Conservation (phyloP, 352 stramenopile genomes). For the Globisporangium perplexum region DNA sequence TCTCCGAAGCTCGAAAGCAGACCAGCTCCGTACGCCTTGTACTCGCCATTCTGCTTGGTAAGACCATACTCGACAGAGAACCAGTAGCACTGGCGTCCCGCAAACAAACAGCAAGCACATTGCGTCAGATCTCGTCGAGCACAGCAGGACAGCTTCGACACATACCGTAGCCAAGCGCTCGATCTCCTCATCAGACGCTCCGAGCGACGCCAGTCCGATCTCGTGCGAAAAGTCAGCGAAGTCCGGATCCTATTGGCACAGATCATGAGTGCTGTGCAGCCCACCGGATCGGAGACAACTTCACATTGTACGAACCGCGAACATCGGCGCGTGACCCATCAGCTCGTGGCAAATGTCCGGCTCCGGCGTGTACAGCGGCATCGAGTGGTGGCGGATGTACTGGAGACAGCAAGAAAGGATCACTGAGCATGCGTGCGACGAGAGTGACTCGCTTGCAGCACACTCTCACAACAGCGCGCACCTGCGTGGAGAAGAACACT, state of each 20-base stretch:
- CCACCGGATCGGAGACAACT: neutral
- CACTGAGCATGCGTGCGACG: too few species aligned
- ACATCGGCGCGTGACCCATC: slow-evolving; percentile 96
- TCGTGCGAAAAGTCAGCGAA: slow-evolving; percentile 97
- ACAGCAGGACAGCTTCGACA: neutral
- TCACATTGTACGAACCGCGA: slow-evolving; percentile 59
- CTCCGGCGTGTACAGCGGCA: slow-evolving; percentile 96
- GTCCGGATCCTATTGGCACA: slow-evolving; percentile 77
- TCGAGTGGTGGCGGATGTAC: slow-evolving; percentile 94
- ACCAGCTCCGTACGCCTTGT: slow-evolving; percentile 96
- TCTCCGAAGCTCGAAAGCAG: slow-evolving; percentile 97
- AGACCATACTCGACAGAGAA: slow-evolving; percentile 98
- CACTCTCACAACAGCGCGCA: slow-evolving; percentile 8
- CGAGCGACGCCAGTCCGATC: slow-evolving; percentile 95
- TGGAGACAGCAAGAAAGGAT: slow-evolving; percentile 17
- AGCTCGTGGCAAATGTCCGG: slow-evolving; percentile 98
- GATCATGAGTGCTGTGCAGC: neutral
- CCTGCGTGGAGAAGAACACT: slow-evolving; percentile 97
- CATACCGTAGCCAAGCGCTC: slow-evolving; percentile 85
- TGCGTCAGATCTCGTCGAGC: neutral
- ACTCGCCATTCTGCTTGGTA: slow-evolving; percentile 89
- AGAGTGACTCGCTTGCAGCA: neutral
- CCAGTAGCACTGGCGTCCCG: slow-evolving; percentile 90
- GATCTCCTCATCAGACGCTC: slow-evolving; percentile 95
- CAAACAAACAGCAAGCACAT: neutral